A percentile compares a stretch with the other conserved stretches of the same genome.
Evolutionary conservation across 1,284 basidiomycete genomes (phyloP).

Genomic region (Porogramme epimiltina): DNA sequence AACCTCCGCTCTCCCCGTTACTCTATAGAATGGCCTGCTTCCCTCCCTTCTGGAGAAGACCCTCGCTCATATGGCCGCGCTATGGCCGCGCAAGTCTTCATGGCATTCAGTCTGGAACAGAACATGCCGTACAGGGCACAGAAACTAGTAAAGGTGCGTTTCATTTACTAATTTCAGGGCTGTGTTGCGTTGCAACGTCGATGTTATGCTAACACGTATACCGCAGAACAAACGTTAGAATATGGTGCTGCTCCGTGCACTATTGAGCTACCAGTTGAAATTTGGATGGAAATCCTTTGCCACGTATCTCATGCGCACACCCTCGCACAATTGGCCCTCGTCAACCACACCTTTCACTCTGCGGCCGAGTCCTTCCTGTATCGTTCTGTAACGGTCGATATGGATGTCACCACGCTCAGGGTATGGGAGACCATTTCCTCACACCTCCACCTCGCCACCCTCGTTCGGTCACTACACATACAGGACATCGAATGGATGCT

Average conservation of each 20-base stretch:
- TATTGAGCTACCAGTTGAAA: slow-evolving; percentile 2
- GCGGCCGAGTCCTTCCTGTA: slow-evolving; percentile 2
- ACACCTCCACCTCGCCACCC: not conserved
- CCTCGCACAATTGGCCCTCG: not conserved
- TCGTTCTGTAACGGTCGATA: not conserved
- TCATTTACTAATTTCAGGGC: too few relatives aligned
- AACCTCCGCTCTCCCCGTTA: too few relatives aligned
- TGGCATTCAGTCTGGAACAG: too few relatives aligned
- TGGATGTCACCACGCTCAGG: not conserved
- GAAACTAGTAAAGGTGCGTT: too few relatives aligned
- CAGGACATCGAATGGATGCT: not conserved
- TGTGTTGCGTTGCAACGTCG: too few relatives aligned
- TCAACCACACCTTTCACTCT: not conserved
- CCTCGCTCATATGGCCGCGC: too few relatives aligned
- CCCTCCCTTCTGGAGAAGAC: too few relatives aligned
- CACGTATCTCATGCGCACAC: not conserved
- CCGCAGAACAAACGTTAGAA: too few relatives aligned
- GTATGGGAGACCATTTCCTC: not conserved
- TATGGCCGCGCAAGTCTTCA: too few relatives aligned
- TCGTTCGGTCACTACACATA: not conserved
- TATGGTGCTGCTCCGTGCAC: not conserved
- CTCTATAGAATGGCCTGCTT: too few relatives aligned
- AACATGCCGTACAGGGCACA: too few relatives aligned
- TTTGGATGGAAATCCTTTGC: slow-evolving; percentile 1
- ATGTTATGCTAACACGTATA: too few relatives aligned